Evolutionary conservation across 345 rosid species (phyloP).

Genomic region (Eucalyptus pumila): DNA sequence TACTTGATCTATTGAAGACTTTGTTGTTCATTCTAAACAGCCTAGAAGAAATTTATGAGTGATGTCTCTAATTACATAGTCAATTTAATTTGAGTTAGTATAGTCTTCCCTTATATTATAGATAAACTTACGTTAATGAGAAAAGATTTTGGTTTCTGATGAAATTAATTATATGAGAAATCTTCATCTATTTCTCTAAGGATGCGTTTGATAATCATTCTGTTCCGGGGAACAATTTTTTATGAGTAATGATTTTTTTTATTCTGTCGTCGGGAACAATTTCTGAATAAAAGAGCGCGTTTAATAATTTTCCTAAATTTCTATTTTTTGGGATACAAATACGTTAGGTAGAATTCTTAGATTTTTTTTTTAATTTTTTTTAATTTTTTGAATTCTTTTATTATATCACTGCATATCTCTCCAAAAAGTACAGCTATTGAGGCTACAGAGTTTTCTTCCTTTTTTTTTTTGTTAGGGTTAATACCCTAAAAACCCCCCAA

Average conservation of each 20-base stretch:
- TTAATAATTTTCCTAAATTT: too few species aligned
- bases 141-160: not conserved
- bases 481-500: too few species aligned
- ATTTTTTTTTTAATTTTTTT: not conserved
- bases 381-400: not conserved
- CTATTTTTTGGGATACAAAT: too few species aligned
- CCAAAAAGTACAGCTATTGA: slow-evolving; percentile 15
- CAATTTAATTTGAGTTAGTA: not conserved
- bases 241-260: too few species aligned
- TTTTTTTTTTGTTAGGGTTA: not conserved
- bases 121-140: not conserved
- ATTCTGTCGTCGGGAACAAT: too few species aligned
- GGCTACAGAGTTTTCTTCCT: not conserved
- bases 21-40: not conserved
- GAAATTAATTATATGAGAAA: not conserved
- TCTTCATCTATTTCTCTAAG: not conserved
- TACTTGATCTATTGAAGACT: too few species aligned
- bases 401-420: not conserved
- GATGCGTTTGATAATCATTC: fast-evolving
- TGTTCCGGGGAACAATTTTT: not conserved
- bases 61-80: not conserved
- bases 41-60: not conserved
- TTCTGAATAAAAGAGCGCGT: too few species aligned
- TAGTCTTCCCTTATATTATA: not conserved
- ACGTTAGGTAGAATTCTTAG: too few species aligned